Base-by-base conservation (phyloP, 805 yeast species). In the Crinitomyces ghanaensis region DNA sequence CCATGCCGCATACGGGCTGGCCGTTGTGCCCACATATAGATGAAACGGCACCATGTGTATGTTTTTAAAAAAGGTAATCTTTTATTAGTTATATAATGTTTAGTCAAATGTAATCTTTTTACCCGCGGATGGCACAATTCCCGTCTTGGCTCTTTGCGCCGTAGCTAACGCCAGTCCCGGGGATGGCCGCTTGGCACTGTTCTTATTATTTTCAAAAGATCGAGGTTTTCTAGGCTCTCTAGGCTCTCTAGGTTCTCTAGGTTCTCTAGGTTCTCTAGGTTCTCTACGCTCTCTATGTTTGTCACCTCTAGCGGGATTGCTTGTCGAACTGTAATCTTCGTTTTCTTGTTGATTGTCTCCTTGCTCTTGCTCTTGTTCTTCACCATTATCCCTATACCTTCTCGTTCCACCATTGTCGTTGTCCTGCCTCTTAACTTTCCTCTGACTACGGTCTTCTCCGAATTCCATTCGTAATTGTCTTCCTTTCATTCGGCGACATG, bases 381-480 rank as follows among this genome's bases (percentile, higher is more conserved):
- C 31, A 16, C 12, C 17, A 19, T 24, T 23, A 4, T 19, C 25
- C 30, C 25, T 18, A 28, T 20, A 18, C 36, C 35, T 33, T 22
- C 19, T 30, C 8, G 33, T 14, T 11, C 28, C 17, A 6, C 28
- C 28, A 25, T 13, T 11, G 14, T 11, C 15, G 11, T 17, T 14
- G 17, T 25, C 15, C 19, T 25, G 25, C 30, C 34, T 38, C 14
- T 31, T 29, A 12, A 39, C 37, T 30, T 42, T 40, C 53, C 83
- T 67, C 60, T 81, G 77, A 27, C 93, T 77, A 59, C 98, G 70
- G 54, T 88, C 97, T 59, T 91, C 95, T 44, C 98, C 98, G 49
- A 62, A 88, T 57, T 91, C 97, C 67, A 88, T 64, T 57, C 95
- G 69, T 45, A 85, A 57, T 2, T 76, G 74, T 57, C 95, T 66